Percentiles rank a stretch among this genome's conserved stretches.
phyloP scores from a whole-genome alignment of 306 rosid genomes.

The Oemleria cerasiformis region DNA sequence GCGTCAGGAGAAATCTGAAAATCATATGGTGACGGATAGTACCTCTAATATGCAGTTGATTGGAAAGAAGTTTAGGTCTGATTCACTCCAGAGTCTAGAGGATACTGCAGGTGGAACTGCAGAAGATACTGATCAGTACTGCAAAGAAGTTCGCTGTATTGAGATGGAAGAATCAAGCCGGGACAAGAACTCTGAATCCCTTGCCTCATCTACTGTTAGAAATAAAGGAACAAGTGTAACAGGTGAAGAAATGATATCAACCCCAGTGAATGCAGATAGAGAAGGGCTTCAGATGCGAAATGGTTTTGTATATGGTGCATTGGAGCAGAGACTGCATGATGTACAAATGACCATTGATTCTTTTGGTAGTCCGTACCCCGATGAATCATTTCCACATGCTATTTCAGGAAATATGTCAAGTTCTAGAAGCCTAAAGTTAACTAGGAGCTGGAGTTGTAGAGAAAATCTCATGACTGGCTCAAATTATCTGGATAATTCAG shows the following conservation, averaged over 20 bases:
- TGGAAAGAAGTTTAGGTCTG: background rate
- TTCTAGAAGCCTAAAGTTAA: slow-evolving; percentile 44
- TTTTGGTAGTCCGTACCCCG: slow-evolving; percentile 39
- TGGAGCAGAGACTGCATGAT: slow-evolving; percentile 37
- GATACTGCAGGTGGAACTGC: slow-evolving; percentile 24
- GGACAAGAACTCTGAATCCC: slow-evolving; percentile 37
- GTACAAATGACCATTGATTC: slow-evolving; percentile 36
- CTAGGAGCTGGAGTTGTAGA: slow-evolving; percentile 86
- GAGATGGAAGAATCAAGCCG: slow-evolving; percentile 61
- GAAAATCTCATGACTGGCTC: slow-evolving; percentile 47
- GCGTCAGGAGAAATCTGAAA: background rate
- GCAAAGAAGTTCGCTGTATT: slow-evolving; percentile 89
- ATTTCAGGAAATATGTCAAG: slow-evolving; percentile 36
- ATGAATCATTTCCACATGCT: slow-evolving; percentile 35
- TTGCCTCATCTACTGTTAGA: slow-evolving; percentile 30
- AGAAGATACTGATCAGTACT: slow-evolving; percentile 57
- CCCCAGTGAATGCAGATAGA: slow-evolving; percentile 41
- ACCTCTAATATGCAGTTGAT: too few species aligned
- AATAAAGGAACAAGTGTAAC: slow-evolving; percentile 35
- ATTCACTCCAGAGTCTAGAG: slow-evolving; percentile 30
- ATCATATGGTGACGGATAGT: too few species aligned
- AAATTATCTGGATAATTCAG: slow-evolving; percentile 48
- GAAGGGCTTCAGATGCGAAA: slow-evolving; percentile 43
- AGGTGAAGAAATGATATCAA: slow-evolving; percentile 44
- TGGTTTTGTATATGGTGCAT: slow-evolving; percentile 37